Percentiles rank a stretch among this genome's conserved stretches.
phyloP scores from a whole-genome alignment of 23 red algal species.

The Gracilaria domingensis region DNA sequence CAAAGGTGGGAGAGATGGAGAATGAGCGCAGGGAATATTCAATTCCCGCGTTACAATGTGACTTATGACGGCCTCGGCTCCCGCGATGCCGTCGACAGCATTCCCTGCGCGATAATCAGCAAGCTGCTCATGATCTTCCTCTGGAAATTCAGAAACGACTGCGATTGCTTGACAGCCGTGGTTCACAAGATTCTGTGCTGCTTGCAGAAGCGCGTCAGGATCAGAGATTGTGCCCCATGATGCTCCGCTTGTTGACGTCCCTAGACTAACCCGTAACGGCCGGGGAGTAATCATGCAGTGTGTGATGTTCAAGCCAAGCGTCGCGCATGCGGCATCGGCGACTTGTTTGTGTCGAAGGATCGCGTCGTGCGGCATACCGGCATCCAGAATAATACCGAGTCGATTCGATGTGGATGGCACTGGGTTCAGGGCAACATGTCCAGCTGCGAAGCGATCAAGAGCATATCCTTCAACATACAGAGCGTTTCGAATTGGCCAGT shows the following conservation, averaged over 20 bases:
- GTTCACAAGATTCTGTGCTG: slow-evolving; percentile 49
- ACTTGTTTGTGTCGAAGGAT: slow-evolving; percentile 88
- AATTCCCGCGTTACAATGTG: slow-evolving; percentile 80
- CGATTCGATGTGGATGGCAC: slow-evolving; percentile 53
- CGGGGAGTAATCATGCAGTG: slow-evolving; percentile 53
- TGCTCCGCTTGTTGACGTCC: slow-evolving; percentile 35
- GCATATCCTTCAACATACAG: slow-evolving; percentile 96
- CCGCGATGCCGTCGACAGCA: slow-evolving; percentile 90
- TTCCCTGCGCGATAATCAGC: slow-evolving; percentile 83
- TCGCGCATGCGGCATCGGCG: slow-evolving; percentile 88
- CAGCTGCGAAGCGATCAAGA: slow-evolving; percentile 87
- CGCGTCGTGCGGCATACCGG: slow-evolving; percentile 59
- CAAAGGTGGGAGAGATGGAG: slow-evolving; percentile 80
- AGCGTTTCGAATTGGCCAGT: slow-evolving; percentile 91
- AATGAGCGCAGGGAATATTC: slow-evolving; percentile 92
- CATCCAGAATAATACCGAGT: slow-evolving; percentile 88
- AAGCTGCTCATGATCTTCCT: slow-evolving; percentile 74
- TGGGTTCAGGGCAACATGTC: slow-evolving; percentile 67
- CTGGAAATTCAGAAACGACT: slow-evolving; percentile 88
- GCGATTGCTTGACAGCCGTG: slow-evolving; percentile 84
- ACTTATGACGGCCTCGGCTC: slow-evolving; percentile 97
- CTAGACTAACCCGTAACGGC: slow-evolving; percentile 64
- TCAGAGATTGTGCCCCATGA: slow-evolving; percentile 74
- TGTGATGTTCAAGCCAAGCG: slow-evolving; percentile 81
- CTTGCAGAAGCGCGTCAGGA: slow-evolving; percentile 67